Evolutionary conservation across 2,329 filamentous ascomycete species (phyloP), one percentile per base, ranked within the genome.

Genomic region (Trichoderma guizhouense): DNA sequence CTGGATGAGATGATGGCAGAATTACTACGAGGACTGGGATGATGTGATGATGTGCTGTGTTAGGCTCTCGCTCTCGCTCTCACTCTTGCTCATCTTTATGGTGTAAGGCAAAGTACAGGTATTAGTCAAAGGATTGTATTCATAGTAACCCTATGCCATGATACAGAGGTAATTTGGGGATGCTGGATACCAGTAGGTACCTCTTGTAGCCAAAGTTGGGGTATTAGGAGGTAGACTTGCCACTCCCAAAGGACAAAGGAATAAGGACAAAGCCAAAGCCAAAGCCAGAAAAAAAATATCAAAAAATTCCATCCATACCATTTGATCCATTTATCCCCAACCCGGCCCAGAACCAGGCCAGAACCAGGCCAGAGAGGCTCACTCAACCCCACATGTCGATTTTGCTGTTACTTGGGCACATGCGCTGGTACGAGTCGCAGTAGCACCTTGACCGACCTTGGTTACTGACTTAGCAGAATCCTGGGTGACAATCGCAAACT

Each of bases 401-500:
- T 64, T 64, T 30, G 28, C 32, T 18, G 55, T 58, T n/a, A 58
- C 55, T 58, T 58, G 55, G 58, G 39, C 30, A 51, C 43, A 51
- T 51, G 26, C 30, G 9, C 26, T 60, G 18, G 65, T 24, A 39
- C 36, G 36, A 39, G 36, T 15, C 34, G 34, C 36, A 39, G 36
- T 36, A 58, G 53, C 39, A 34, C 39, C 62, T 34, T 65, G 62
- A 57, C 68, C 58, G 43, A 55, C 57, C 30, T 43, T 58, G 24
- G 51, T 30, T 32, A 62, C 34, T 53, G 51, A 67, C 70, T 66
- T 61, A 39, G 58, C 66, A 51, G 57, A 57, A 58, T 71, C 51
- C 62, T 62, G 57, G 70, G 70, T 67, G 70, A 67, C 70, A 65
- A 71, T 71, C 70, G 70, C 70, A 67, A 71, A 67, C 69, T 60